These are phyloP conservation scores for Pseudopyrenochaeta lycopersici DNA, from an alignment of 2,329 filamentous ascomycete genomes.

Conservation along the genomic window DNA sequence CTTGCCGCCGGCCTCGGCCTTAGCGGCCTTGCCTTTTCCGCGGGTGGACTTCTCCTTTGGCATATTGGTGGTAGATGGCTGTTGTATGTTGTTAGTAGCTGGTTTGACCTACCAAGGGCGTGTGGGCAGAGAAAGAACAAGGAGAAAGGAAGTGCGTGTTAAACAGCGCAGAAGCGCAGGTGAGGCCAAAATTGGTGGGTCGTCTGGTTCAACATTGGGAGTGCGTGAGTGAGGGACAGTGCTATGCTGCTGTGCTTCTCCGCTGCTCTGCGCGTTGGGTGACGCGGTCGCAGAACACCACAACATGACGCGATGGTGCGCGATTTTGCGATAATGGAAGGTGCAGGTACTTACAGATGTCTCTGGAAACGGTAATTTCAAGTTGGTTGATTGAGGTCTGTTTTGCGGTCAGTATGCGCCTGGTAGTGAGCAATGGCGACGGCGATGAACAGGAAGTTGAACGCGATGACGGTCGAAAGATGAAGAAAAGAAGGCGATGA, in stretches of 20 bases:
- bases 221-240: constrained; percentile 25
- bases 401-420: constrained; percentile 42
- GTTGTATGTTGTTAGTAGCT: constrained; percentile 18
- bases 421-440: constrained; percentile 26
- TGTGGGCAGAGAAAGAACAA: constrained; percentile 2
- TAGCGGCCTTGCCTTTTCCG: constrained; percentile 65
- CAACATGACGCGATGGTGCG: constrained; percentile 34
- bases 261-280: constrained; percentile 30
- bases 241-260: constrained; percentile 24
- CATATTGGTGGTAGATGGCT: constrained; percentile 59
- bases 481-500: constrained; percentile 39
- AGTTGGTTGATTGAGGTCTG: constrained; percentile 37
- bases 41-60: constrained; percentile 72
- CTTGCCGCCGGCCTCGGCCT: constrained; percentile 65
- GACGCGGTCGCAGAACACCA: constrained; percentile 46
- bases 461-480: constrained; percentile 39
- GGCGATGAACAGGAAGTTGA: constrained; percentile 41
- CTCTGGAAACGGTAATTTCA: constrained; percentile 22
- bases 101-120: constrained; percentile 6
- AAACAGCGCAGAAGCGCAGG: not conserved
- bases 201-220: not conserved
- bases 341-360: constrained; percentile 40
- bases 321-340: constrained; percentile 33
- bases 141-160: not conserved
- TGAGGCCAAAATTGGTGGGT: too few relatives aligned